A percentile compares a stretch with the other conserved stretches of the same genome.
Evolutionary conservation across 176 grass and related monocot species (phyloP).

Genomic region (Chloris gayana): DNA sequence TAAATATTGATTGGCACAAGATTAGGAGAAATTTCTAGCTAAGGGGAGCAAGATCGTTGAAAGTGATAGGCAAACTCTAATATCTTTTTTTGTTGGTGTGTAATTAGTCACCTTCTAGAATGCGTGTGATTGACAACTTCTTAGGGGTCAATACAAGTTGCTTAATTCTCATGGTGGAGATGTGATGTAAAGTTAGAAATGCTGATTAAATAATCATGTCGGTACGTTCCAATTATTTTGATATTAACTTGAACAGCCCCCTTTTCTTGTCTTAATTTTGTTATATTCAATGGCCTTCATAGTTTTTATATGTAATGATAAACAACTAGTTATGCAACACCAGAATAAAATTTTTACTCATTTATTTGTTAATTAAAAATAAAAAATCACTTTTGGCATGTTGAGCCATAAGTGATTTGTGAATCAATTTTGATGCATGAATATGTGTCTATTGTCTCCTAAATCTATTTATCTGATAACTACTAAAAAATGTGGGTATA

Average conservation of each 20-base stretch:
- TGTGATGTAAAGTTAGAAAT: conserved; percentile 53
- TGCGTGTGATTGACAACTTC: conserved; percentile 33
- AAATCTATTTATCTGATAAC: not conserved
- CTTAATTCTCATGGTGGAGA: conserved; percentile 42
- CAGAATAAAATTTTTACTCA: not conserved
- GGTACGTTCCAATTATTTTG: conserved; percentile 45
- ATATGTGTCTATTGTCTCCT: not conserved
- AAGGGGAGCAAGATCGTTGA: conserved; percentile 46
- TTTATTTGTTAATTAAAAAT: not conserved
- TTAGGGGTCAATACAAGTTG: conserved; percentile 45
- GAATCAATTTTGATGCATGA: no score
- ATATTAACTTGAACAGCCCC: conserved; percentile 34
- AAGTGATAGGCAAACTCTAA: conserved; percentile 39
- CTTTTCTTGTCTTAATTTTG: conserved; percentile 39
- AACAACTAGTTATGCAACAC: not conserved
- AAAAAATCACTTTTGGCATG: no score
- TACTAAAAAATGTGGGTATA: not conserved
- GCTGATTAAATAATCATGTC: conserved; percentile 32
- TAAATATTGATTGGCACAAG: conserved; percentile 39
- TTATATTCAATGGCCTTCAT: conserved; percentile 10
- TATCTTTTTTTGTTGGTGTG: not conserved
- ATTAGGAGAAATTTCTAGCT: conserved; percentile 47
- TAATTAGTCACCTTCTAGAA: conserved; percentile 52
- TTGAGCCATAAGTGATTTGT: no score
- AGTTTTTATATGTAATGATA: not conserved